Evolutionary conservation across 306 rosid species (phyloP).

Genomic region (Mimosa bimucronata): DNA sequence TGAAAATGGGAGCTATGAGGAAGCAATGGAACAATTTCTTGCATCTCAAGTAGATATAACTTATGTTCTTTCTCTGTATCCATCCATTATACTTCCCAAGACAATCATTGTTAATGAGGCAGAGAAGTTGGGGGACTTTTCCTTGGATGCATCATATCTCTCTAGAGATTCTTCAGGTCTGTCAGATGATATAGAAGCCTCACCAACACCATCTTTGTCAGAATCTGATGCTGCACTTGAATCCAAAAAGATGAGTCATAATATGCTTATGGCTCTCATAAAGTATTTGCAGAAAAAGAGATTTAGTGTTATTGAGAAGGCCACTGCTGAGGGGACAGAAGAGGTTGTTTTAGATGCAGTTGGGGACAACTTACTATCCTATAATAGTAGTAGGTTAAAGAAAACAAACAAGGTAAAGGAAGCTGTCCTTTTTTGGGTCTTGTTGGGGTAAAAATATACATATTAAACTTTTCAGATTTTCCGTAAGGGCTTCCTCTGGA

Average conservation of each 20-base stretch:
- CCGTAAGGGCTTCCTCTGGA: constrained; percentile 1
- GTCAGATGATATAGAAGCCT: constrained; percentile 86
- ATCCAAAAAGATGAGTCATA: constrained; percentile 89
- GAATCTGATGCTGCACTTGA: constrained; percentile 75
- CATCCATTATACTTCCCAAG: constrained; percentile 83
- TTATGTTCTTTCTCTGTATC: constrained; percentile 86
- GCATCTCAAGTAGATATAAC: constrained; percentile 90
- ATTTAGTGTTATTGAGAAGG: constrained; percentile 77
- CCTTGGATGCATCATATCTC: constrained; percentile 68
- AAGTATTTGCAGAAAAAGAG: constrained; percentile 93
- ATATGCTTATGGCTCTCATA: constrained; percentile 96
- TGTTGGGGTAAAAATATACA: constrained; percentile 6
- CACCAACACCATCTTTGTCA: constrained; percentile 45
- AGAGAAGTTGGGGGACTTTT: constrained; percentile 68
- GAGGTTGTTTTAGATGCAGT: constrained; percentile 94
- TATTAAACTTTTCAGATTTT: constrained; percentile 3
- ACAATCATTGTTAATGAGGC: constrained; percentile 70
- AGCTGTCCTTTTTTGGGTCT: constrained; percentile 6
- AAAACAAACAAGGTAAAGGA: constrained; percentile 78
- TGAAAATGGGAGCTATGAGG: constrained; percentile 95
- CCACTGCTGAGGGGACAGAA: constrained; percentile 97
- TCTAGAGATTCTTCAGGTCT: constrained; percentile 80
- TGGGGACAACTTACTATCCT: constrained; percentile 68
- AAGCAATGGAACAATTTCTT: constrained; percentile 94
- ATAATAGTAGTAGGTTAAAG: constrained; percentile 60